Evolutionary conservation across 2,329 filamentous ascomycete genomes (phyloP).

Genomic region (Apiospora sp.): DNA sequence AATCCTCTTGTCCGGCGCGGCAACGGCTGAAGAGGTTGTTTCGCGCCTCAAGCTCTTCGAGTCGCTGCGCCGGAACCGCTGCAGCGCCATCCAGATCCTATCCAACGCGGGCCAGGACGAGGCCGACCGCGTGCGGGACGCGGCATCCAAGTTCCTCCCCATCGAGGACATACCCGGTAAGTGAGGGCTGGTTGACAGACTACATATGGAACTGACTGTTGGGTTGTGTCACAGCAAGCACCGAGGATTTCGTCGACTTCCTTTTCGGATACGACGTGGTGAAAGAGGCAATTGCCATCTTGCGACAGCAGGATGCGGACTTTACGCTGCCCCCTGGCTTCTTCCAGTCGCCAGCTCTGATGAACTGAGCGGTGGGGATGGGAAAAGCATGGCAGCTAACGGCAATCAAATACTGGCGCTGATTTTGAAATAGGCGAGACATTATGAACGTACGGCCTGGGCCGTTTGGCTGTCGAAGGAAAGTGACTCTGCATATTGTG

Average conservation of each 20-base stretch:
- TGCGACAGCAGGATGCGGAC: constrained; percentile 20
- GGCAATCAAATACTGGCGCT: neutral
- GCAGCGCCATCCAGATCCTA: constrained; percentile 44
- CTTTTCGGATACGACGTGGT: constrained; percentile 42
- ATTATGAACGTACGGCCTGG: neutral
- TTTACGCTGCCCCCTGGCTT: constrained; percentile 27
- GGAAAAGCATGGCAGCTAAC: neutral
- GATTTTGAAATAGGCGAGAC: neutral
- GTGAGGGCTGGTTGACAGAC: neutral
- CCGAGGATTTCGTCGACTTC: constrained; percentile 37
- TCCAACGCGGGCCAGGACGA: constrained; percentile 45
- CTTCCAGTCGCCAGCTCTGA: constrained; percentile 17
- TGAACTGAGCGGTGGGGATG: neutral
- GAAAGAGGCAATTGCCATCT: constrained; percentile 28
- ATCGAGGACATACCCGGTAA: constrained; percentile 38
- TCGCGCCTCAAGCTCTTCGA: constrained; percentile 41
- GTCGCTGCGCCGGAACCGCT: constrained; percentile 40
- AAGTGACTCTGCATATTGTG: neutral
- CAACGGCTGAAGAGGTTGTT: constrained; percentile 28
- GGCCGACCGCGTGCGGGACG: constrained; percentile 38
- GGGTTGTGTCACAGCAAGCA: constrained; percentile 30
- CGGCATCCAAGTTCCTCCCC: constrained; percentile 38
- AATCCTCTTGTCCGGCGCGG: constrained; percentile 37
- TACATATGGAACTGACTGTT: neutral
- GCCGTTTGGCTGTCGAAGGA: no score